Percentiles rank a stretch among this genome's conserved stretches.
phyloP scores from a whole-genome alignment of 176 grass and related monocot species.

The Melocanna baccifera region DNA sequence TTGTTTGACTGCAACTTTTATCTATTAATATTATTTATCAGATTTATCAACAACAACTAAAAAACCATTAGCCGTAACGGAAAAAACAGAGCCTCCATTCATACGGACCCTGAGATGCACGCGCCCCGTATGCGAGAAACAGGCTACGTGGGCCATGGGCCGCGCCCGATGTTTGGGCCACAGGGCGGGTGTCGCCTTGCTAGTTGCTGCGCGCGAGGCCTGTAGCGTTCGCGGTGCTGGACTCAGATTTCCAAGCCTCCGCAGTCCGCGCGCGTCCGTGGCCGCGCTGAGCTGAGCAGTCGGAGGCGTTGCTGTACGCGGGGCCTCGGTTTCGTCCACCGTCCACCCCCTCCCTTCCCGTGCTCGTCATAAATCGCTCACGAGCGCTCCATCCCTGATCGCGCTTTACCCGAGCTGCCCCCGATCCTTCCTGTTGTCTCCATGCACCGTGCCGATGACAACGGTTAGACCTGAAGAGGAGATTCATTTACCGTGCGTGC shows the following conservation, averaged over 20 bases:
- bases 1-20: no score
- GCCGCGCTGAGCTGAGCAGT: neutral
- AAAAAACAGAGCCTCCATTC: no score
- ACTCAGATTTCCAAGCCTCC: no score
- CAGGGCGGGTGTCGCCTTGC: no score
- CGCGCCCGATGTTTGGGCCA: no score
- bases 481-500: neutral
- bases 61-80: fast-evolving
- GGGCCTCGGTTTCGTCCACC: neutral
- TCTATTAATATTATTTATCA: no score
- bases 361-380: neutral
- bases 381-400: neutral
- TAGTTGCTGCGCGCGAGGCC: no score
- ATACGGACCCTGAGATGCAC: no score
- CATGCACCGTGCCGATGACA: neutral
- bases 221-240: no score
- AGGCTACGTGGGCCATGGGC: no score
- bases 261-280: neutral
- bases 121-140: no score
- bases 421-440: neutral
- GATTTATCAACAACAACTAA: no score
- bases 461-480: neutral
- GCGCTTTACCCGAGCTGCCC: neutral
- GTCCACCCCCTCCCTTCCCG: neutral
- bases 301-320: neutral